Conservation (phyloP, 2,329 filamentous ascomycete genomes). For the Xylaria sp. region DNA sequence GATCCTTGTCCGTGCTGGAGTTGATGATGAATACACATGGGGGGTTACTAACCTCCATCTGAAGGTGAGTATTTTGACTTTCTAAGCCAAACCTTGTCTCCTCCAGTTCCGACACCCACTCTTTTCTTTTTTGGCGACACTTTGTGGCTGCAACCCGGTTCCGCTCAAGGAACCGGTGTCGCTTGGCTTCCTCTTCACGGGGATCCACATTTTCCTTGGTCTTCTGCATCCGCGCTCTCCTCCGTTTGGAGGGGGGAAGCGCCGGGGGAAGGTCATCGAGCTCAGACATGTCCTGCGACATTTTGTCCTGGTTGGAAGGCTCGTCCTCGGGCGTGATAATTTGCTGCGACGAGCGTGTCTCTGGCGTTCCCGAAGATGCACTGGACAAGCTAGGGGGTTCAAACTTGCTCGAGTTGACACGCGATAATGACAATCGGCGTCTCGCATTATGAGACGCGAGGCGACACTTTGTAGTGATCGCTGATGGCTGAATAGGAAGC, state of each 20-base stretch:
- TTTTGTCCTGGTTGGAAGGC: not conserved
- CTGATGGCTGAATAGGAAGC: slow-evolving; percentile 6
- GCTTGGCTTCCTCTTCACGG: slow-evolving; percentile 45
- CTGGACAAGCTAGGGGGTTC: slow-evolving; percentile 32
- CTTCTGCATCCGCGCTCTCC: slow-evolving; percentile 29
- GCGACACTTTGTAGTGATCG: slow-evolving; percentile 7
- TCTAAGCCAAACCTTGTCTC: slow-evolving; percentile 50
- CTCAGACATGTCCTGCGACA: not conserved
- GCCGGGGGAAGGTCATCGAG: not conserved
- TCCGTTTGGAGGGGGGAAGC: slow-evolving; percentile 28
- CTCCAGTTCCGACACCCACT: slow-evolving; percentile 54
- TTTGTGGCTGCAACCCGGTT: slow-evolving; percentile 75
- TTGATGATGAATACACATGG: not conserved
- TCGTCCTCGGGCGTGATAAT: slow-evolving; percentile 27
- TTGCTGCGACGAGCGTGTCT: slow-evolving; percentile 28
- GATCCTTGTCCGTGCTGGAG: not conserved
- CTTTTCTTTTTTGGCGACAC: slow-evolving; percentile 69
- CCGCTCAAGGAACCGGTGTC: slow-evolving; percentile 65
- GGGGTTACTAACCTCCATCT: slow-evolving; percentile 37
- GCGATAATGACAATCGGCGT: slow-evolving; percentile 13
- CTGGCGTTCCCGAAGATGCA: slow-evolving; percentile 32
- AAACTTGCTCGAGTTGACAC: slow-evolving; percentile 15
- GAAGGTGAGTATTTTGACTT: slow-evolving; percentile 45
- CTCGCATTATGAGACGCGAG: slow-evolving; percentile 15
- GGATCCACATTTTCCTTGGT: slow-evolving; percentile 23